Base-by-base conservation (phyloP, 352 stramenopile genomes). In the Peronospora tabacina region DNA sequence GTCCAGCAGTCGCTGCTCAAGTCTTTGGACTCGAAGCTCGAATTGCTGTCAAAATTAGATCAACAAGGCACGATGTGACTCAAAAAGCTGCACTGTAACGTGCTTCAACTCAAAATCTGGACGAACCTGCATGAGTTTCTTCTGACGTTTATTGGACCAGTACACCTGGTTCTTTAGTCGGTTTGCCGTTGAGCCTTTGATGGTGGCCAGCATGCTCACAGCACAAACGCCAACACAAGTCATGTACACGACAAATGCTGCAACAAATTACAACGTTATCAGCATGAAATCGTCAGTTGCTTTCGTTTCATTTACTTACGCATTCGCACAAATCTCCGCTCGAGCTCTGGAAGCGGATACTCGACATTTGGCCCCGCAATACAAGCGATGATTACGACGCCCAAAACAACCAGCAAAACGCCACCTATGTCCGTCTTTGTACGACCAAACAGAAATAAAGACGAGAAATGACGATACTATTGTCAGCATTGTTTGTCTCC, bases 141-240 rank as follows among this genome's bases (percentile, higher is more conserved):
- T 90, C 49, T 91, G 80, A 8, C 80, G 78, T 46, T 69, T 69
- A 33, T 87, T 84, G 30, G 82, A 93, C 67, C 69, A 87, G 53
- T 87, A 75, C 22, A 91, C 75, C 41, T 91, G 82, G 49, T 87
- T 90, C 54, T 91, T 93, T 13, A 93, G 63, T 5, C 76, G 75
- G 52, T 93, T 80, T 13, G 82, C 80, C 10, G 90, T 67, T 20
- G 82, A 91, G 22, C 82, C 82, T 61, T 93, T 90, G 68, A 93
- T 93, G n/a, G 79, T 90, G 28, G 82, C 82, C 12, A 93, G 67
- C 75, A 93, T 93, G 34, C 70, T 87, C 41, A 93, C 78, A 9
- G 72, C 67, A 40, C 72, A 74, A 3, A 90, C 71, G 20, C 75
- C 75, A 16, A 93, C 73, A 29, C 73, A 71, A 15, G 82, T 75